Evolutionary conservation across 1,139 yeast genomes (phyloP).

Genomic region (Blastobotrys petasosporus): DNA sequence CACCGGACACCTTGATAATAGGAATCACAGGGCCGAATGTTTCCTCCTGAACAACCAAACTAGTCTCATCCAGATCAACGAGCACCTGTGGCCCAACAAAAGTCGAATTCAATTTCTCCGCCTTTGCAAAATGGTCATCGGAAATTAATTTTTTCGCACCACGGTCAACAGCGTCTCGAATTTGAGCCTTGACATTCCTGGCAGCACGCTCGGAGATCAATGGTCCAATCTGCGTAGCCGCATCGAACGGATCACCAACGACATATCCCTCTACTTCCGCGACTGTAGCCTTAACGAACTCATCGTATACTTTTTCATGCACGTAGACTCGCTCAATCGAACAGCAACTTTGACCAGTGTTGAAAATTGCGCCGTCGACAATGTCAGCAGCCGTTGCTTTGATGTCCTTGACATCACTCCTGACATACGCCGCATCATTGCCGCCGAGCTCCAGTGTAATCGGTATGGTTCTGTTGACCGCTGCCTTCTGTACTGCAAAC

Average conservation of each 20-base stretch:
- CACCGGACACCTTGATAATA: slow-evolving; percentile 37
- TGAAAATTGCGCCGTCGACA: slow-evolving; percentile 74
- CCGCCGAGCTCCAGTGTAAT: slow-evolving; percentile 92
- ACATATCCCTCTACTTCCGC: slow-evolving; percentile 45
- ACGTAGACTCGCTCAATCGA: slow-evolving; percentile 81
- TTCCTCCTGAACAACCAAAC: slow-evolving; percentile 68
- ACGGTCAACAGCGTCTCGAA: slow-evolving; percentile 61
- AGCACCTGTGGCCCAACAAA: slow-evolving; percentile 75
- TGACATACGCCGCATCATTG: slow-evolving; percentile 63
- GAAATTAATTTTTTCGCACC: slow-evolving; percentile 70
- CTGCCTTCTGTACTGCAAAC: slow-evolving; percentile 65
- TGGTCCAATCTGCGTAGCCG: slow-evolving; percentile 68
- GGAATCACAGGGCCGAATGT: slow-evolving; percentile 54
- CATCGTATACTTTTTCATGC: slow-evolving; percentile 62
- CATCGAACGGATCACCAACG: slow-evolving; percentile 71
- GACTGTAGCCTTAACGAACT: slow-evolving; percentile 61
- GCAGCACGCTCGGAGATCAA: slow-evolving; percentile 70
- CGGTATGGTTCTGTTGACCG: slow-evolving; percentile 64
- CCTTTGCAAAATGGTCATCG: slow-evolving; percentile 46
- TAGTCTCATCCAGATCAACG: slow-evolving; percentile 61
- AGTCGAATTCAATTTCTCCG: slow-evolving; percentile 50
- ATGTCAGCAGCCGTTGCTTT: slow-evolving; percentile 70
- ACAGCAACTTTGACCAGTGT: slow-evolving; percentile 88
- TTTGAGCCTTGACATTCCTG: slow-evolving; percentile 61
- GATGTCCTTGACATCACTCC: slow-evolving; percentile 61